Base-by-base conservation (phyloP, 192 early-diverging fungal species). In the Coemansia umbellata region DNA sequence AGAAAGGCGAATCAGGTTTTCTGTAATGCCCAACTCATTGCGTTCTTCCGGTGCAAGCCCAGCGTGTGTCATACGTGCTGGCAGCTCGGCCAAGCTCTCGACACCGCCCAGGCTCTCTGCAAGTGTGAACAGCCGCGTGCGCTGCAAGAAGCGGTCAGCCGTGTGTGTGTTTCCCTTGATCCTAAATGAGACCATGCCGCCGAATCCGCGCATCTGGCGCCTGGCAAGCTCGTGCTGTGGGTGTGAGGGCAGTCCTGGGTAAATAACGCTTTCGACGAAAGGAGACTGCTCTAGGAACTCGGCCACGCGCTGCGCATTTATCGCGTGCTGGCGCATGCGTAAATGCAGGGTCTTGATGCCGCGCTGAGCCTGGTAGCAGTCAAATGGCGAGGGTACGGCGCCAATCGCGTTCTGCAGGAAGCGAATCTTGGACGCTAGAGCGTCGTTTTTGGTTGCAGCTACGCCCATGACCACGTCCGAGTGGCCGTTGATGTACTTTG, bases 391-490 rank as follows among this genome's bases (percentile, higher is more conserved):
- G 13, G 96, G 96, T 21, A 97, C 87, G 23, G 91, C 92, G 41
- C 96, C 96, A 44, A 95, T 92, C n/a, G 94, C 83, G 78, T 99
- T 99, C 80, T 97, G 94, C 59, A 97, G 74, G 73, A 99, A 99
- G 33, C 78, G 72, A 26, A 99, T 70, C 66, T 86, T 88, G 19
- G 84, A 80, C 43, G 79, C 78, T 41, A 96, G 58, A 40, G 76
- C 82, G 21, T 87, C 84, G 66, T 82, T 63, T 67, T 82, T 89
- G 43, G 91, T 94, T 17, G 87, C 82, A 17, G 91, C 92, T 26
- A 94, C 82, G 65, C 96, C 96, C 92, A 97, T 95, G 14, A 99
- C 89, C 21, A 96, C 94, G 75, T 99, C 96, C 18, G 93, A 95
- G 74, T 99, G 94, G 37, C 96, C 94, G 78, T 97, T 97, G 67